A percentile compares a stretch with the other conserved stretches of the same genome.
These are phyloP conservation scores for Globisporangium uncinulatum DNA, from an alignment of 352 stramenopile genomes.

Conservation along the genomic window DNA sequence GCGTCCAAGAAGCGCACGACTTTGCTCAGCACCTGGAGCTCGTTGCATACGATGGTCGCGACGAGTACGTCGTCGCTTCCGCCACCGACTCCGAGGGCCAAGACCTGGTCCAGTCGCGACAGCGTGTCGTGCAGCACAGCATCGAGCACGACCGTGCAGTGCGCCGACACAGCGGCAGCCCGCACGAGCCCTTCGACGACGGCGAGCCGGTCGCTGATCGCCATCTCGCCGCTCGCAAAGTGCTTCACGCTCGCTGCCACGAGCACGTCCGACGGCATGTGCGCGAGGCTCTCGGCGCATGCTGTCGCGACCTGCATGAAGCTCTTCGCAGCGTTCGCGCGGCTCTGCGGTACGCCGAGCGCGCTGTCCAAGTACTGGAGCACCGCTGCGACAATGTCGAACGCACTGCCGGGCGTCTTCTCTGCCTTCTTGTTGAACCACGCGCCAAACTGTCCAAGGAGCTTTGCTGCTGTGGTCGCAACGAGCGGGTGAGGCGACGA, in stretches of 20 bases:
- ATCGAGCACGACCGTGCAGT: conserved; percentile 50
- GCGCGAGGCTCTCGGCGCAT: conserved; percentile 34
- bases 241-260: conserved; percentile 32
- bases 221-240: conserved; percentile 30
- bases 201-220: conserved; percentile 48
- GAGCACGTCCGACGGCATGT: conserved; percentile 41
- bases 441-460: conserved; percentile 48
- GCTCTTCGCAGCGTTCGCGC: conserved; percentile 47
- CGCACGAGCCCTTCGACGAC: conserved; percentile 65
- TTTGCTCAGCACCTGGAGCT: conserved; percentile 67
- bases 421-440: conserved; percentile 53
- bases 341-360: conserved; percentile 26
- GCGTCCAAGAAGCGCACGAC: conserved; percentile 62
- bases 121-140: conserved; percentile 41
- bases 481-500: conserved; percentile 30
- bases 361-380: conserved; percentile 54
- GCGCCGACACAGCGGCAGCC: conserved; percentile 32
- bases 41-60: conserved; percentile 28
- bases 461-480: conserved; percentile 37
- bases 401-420: conserved; percentile 20
- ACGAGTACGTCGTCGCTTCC: conserved; percentile 14
- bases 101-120: conserved; percentile 36
- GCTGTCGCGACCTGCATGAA: conserved; percentile 67
- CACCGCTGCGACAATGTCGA: conserved; percentile 36
- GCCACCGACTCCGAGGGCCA: conserved; percentile 11